phyloP scores from a whole-genome alignment of 2,329 filamentous ascomycete genomes.

The Elsinoe australis region DNA sequence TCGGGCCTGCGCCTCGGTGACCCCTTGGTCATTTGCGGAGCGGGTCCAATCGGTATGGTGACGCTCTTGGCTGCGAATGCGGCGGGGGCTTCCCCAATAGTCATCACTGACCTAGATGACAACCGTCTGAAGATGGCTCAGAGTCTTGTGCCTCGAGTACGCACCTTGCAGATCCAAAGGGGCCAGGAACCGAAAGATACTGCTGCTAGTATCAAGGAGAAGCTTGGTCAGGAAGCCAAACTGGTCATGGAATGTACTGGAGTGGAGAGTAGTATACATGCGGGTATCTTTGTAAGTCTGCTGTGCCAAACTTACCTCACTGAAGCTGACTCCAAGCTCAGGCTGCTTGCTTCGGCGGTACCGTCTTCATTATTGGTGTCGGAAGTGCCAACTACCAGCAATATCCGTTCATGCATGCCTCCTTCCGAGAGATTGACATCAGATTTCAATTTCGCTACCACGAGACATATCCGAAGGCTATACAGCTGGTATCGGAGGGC shows the following conservation, averaged over 20 bases:
- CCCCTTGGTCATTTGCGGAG: constrained; percentile 50
- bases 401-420: constrained; percentile 35
- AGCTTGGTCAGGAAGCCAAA: constrained; percentile 23
- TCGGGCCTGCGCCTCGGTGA: constrained; percentile 27
- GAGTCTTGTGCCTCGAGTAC: constrained; percentile 45
- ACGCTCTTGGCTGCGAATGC: constrained; percentile 52
- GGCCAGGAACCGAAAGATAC: constrained; percentile 23
- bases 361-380: constrained; percentile 33
- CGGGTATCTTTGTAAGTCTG: constrained; percentile 30
- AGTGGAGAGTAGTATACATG: constrained; percentile 30
- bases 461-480: constrained; percentile 37
- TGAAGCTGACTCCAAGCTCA: neutral
- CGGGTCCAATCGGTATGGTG: constrained; percentile 57
- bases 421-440: constrained; percentile 34
- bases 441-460: constrained; percentile 36
- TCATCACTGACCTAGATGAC: constrained; percentile 78
- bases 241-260: constrained; percentile 32
- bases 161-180: constrained; percentile 25
- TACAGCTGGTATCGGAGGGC: constrained; percentile 21
- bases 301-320: too few relatives aligned
- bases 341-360: constrained; percentile 28
- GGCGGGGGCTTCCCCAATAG: constrained; percentile 64
- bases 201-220: constrained; percentile 23
- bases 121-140: constrained; percentile 70
- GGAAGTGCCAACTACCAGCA: constrained; percentile 30